Evolutionary conservation across 2,329 filamentous ascomycete genomes (phyloP).

Genomic region (Lasiodiplodia sp.): DNA sequence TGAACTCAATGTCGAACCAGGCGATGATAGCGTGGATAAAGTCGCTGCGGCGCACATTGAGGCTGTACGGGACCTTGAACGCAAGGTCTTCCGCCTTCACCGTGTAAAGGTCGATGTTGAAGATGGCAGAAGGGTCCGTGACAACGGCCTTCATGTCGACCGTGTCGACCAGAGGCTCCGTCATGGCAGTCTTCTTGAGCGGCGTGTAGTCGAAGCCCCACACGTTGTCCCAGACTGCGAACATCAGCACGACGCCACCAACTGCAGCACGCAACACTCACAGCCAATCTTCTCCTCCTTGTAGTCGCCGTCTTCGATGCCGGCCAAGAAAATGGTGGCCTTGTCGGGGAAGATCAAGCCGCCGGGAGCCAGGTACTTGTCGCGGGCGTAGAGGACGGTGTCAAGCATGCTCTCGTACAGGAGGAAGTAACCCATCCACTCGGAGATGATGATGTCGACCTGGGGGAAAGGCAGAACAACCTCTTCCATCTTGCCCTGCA

Average conservation of each 20-base stretch:
- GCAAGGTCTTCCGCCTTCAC: conserved; percentile 83
- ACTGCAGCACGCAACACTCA: conserved; percentile 58
- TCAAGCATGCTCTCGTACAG: conserved; percentile 99
- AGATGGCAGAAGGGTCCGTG: conserved; percentile 84
- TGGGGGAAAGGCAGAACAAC: conserved; percentile 90
- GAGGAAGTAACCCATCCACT: conserved; percentile 99
- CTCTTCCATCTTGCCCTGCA: conserved; percentile 99
- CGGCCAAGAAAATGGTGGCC: conserved; percentile 95
- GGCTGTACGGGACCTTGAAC: conserved; percentile 79
- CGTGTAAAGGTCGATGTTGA: conserved; percentile 92
- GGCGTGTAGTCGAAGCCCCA: conserved; percentile 98
- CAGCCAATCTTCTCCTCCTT: conserved; percentile 99
- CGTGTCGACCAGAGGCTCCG: conserved; percentile 95
- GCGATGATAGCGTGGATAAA: conserved; percentile 96
- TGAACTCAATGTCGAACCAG: conserved; percentile 99
- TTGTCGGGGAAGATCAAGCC: conserved; percentile 99
- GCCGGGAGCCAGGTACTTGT: conserved; percentile 82
- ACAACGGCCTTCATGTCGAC: conserved; percentile 97
- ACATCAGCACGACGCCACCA: conserved; percentile 33
- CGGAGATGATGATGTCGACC: conserved; percentile 99
- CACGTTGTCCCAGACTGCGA: conserved; percentile 95
- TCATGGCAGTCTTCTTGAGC: conserved; percentile 90
- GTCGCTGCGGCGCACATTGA: conserved; percentile 83
- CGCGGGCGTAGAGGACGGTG: conserved; percentile 94
- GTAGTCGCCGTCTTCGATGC: conserved; percentile 98